Evolutionary conservation across 495 filamentous ascomycete genomes (phyloP).

Genomic region (Saxispiralis lemnorum): DNA sequence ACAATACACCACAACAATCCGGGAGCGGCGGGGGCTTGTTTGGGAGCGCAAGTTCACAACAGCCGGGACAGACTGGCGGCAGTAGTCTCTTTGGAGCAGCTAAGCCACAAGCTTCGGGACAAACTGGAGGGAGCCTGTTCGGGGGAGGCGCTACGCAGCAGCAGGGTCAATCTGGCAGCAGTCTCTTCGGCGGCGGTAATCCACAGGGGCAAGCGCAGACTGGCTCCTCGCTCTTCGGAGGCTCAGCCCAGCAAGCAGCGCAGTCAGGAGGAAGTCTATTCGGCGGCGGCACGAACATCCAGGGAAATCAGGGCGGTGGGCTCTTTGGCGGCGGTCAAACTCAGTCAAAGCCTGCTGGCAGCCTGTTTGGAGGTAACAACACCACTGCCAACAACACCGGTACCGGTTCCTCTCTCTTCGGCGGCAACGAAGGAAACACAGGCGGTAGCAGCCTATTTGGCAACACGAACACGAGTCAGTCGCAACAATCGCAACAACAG

Average conservation of each 20-base stretch:
- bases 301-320: not conserved
- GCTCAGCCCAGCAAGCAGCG: not conserved
- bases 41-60: slow-evolving; percentile 11
- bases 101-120: not conserved
- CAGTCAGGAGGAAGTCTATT: slow-evolving; percentile 1
- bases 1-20: slow-evolving; percentile 26
- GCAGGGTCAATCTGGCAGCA: not conserved
- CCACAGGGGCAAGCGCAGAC: slow-evolving; percentile 12
- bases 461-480: not conserved
- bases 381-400: not conserved
- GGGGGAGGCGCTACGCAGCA: not conserved
- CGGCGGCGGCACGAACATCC: not conserved
- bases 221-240: not conserved
- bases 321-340: not conserved
- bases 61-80: slow-evolving; percentile 6
- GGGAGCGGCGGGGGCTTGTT: slow-evolving; percentile 29
- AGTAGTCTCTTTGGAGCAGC: slow-evolving; percentile 14
- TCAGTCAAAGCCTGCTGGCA: too few species aligned
- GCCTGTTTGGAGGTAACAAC: not conserved
- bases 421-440: slow-evolving; percentile 4
- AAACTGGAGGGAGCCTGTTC: not conserved
- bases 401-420: not conserved
- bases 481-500: slow-evolving; percentile 5
- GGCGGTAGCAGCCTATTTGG: slow-evolving; percentile 12
- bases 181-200: slow-evolving; percentile 1